Conservation (phyloP, 768 basidiomycete genomes). For the Suillus lakei region DNA sequence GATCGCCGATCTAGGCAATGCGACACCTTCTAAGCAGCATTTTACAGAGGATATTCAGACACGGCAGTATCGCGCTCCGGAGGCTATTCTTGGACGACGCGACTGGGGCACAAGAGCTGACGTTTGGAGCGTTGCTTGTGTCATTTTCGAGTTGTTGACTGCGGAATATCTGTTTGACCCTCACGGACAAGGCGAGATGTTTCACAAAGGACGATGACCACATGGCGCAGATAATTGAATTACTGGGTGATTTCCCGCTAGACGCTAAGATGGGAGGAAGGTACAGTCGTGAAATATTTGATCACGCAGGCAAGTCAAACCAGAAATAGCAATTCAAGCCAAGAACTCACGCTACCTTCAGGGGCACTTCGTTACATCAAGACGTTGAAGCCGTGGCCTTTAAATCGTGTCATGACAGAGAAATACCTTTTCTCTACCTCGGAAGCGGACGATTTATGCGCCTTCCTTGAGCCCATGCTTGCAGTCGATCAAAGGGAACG, state of each 20-base stretch:
- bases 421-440: constrained; percentile 76
- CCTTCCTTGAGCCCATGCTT: constrained; percentile 80
- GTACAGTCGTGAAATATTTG: constrained; percentile 86
- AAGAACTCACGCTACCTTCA: constrained; percentile 27
- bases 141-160: constrained; percentile 90
- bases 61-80: constrained; percentile 94
- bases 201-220: constrained; percentile 96
- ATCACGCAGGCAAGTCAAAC: constrained; percentile 57
- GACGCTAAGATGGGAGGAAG: constrained; percentile 83
- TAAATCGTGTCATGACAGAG: constrained; percentile 84
- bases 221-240: constrained; percentile 92
- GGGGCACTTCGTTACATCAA: constrained; percentile 76
- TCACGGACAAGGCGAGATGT: constrained; percentile 77
- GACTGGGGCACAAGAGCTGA: constrained; percentile 89
- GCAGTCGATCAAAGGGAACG: constrained; percentile 70
- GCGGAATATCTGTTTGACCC: constrained; percentile 94
- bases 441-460: constrained; percentile 63
- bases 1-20: constrained; percentile 94
- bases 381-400: constrained; percentile 79
- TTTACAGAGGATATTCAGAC: constrained; percentile 97
- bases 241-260: constrained; percentile 78
- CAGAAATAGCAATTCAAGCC: constrained; percentile 9
- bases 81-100: constrained; percentile 85
- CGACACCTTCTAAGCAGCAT: constrained; percentile 87
- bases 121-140: constrained; percentile 91